phyloP scores from a whole-genome alignment of 2,329 filamentous ascomycete species.

The Aureobasidium sp. region DNA sequence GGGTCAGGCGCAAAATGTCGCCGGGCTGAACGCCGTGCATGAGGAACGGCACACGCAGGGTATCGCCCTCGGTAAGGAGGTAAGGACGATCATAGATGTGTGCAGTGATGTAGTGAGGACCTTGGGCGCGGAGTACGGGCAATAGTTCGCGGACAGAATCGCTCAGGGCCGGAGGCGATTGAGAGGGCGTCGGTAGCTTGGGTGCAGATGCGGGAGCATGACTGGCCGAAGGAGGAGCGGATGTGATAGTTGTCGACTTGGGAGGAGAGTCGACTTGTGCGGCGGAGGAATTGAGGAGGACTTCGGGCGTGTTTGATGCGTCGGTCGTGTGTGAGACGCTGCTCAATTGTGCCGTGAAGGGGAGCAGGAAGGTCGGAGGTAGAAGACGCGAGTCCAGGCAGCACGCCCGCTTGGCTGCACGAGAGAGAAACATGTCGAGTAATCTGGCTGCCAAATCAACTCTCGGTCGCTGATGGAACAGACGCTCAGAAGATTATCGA shows the following conservation, averaged over 20 bases:
- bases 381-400: conserved; percentile 49
- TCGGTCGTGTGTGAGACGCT: conserved; percentile 34
- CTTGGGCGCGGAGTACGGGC: conserved; percentile 64
- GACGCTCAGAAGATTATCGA: neutral
- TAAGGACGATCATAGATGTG: conserved; percentile 75
- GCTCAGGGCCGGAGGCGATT: conserved; percentile 37
- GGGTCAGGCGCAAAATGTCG: conserved; percentile 79
- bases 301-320: conserved; percentile 26
- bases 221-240: neutral
- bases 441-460: neutral
- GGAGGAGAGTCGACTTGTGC: conserved; percentile 1
- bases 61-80: conserved; percentile 57
- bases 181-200: conserved; percentile 24
- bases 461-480: neutral
- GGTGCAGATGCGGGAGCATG: conserved; percentile 13
- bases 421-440: conserved; percentile 32
- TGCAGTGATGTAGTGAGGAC: conserved; percentile 67
- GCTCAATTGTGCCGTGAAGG: conserved; percentile 40
- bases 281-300: conserved; percentile 8
- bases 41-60: conserved; percentile 41
- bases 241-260: neutral
- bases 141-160: conserved; percentile 55
- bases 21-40: conserved; percentile 54
- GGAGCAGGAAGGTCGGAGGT: conserved; percentile 45
- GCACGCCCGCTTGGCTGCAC: conserved; percentile 55